Base-by-base conservation (phyloP, 169 alveolate species). In the Cryptosporidium tyzzeri region DNA sequence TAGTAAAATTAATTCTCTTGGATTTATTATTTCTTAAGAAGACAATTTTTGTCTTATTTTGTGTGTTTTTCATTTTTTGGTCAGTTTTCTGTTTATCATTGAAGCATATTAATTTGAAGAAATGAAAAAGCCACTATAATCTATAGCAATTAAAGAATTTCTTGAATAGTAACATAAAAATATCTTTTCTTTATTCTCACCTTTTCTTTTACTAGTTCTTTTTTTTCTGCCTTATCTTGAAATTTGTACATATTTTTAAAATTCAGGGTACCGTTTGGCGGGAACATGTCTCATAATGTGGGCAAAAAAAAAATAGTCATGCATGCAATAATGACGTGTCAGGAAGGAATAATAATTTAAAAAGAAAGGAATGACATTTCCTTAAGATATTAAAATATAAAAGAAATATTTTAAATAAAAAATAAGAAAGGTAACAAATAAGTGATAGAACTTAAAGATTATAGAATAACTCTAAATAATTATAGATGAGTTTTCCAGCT, bases 261-360 rank as follows among this genome's bases (percentile, higher is more conserved):
- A 55, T 26, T 26, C 12, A 35, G 71, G 71, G 71, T 65, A 65
- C 71, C 71, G 41, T 14, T 65, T 31, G 71, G 71, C 71, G 71
- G 71, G 71, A 31, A 65, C 71, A 65, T 33, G 51, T 65, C 51
- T 26, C 67, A 6, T n/a, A 29, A 29, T 65, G 71, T 65, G 71
- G 71, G 71, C 9, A 31, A 55, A 55, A 55, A 55, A 55, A n/a
- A 23, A n/a, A 3, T 1, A 39, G n/a, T 33, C 23, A 37, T 65
- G 71, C 71, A 65, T 65, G 71, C 71, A 65, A 29, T 8, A 16
- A 37, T 31, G 53, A 37, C 71, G 71, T 37, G 71, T 37, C 12
- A 6, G 12, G 26, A 31, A 65, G 31, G 18, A 48, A 14, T 3
- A 7, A 14, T 14, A 41, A 8, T 41, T 48, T 48, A 4, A 21